Evolutionary conservation across 2,329 filamentous ascomycete species (phyloP), one percentile per base, ranked within the genome.

Genomic region (Dothidotthia symphoricarpi): DNA sequence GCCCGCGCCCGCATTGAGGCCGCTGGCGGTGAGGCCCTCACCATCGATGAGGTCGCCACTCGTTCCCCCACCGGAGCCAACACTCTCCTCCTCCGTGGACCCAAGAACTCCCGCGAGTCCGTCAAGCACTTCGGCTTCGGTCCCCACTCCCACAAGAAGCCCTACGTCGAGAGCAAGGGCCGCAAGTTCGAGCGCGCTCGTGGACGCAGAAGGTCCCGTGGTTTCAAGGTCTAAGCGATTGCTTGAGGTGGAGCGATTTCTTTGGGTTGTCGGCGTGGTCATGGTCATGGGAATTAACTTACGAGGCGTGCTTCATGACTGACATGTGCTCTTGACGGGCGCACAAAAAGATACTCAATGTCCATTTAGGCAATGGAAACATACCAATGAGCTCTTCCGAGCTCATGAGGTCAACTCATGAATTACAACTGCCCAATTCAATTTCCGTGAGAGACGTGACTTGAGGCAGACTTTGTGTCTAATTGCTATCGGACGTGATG

Each of bases 61-160:
- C 86, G 91, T 69, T 85, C 90, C 64, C 93, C 93, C 57, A 98
- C 91, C 61, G 93, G 93, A 67, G 83, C 85, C 78, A 96, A 97
- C 84, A 97, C 93, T 57, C 80, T 98, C 64, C 84, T 97, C 66
- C 85, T 98, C 71, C 88, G 93, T 73, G 93, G 93, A 55, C 90
- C 93, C 74, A 98, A 96, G 88, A 97, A 97, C 77, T 74, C 88
- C 64, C 85, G 93, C 71, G 93, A 98, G 83, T 88, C 93, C 52
- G 79, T 97, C 74, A 97, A 95, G 86, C 94, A 98, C 80, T 98
- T 98, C 71, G 93, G 94, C 71, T 86, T 98, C 65, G 94, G 93
- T 59, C 93, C 93, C 57, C 93, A 98, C 83, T 90, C 83, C 75
- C 79, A 95, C 85, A 98, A 97, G 91, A 97, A 96, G 83, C 91